Conservation (phyloP, 1,139 yeast species). For the Zhuliangozyma blackwelliae region DNA sequence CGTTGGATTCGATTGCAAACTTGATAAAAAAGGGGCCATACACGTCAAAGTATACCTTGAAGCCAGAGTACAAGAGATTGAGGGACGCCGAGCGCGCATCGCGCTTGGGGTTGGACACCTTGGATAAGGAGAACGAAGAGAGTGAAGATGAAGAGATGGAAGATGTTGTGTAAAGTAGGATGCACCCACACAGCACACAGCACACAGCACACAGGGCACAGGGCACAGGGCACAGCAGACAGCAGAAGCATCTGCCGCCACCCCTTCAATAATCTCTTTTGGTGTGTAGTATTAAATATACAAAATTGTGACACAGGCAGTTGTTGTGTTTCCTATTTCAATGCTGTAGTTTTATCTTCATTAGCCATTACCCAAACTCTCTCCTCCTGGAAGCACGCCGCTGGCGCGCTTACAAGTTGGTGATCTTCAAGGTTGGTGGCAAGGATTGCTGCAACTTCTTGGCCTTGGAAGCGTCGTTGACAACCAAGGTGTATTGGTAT, state of each 20-base stretch:
- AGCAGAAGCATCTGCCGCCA: not conserved
- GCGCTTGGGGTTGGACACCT: constrained; percentile 42
- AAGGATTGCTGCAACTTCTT: constrained; percentile 97
- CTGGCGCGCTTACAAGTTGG: constrained; percentile 48
- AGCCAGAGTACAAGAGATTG: constrained; percentile 82
- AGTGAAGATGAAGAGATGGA: constrained; percentile 50
- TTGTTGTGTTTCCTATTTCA: too few species aligned
- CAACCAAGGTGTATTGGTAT: constrained; percentile 92
- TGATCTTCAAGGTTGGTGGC: constrained; percentile 89
- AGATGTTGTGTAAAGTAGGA: constrained; percentile 14
- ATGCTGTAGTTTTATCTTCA: too few species aligned
- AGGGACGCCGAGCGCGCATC: constrained; percentile 76
- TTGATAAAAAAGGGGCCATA: constrained; percentile 94
- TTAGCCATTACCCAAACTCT: not conserved
- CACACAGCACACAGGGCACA: too few species aligned
- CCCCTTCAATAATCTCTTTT: not conserved
- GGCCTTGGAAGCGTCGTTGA: constrained; percentile 96
- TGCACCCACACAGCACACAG: too few species aligned
- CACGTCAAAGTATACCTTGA: constrained; percentile 83
- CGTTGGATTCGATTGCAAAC: constrained; percentile 83
- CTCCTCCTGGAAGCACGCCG: not conserved
- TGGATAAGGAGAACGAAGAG: constrained; percentile 42
- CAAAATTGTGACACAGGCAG: constrained; percentile 7
- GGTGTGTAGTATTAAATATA: constrained; percentile 13
- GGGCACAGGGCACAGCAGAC: too few species aligned